These are phyloP conservation scores for Zygnema cylindricum DNA, from an alignment of 139 green algal species.

Conservation along the genomic window DNA sequence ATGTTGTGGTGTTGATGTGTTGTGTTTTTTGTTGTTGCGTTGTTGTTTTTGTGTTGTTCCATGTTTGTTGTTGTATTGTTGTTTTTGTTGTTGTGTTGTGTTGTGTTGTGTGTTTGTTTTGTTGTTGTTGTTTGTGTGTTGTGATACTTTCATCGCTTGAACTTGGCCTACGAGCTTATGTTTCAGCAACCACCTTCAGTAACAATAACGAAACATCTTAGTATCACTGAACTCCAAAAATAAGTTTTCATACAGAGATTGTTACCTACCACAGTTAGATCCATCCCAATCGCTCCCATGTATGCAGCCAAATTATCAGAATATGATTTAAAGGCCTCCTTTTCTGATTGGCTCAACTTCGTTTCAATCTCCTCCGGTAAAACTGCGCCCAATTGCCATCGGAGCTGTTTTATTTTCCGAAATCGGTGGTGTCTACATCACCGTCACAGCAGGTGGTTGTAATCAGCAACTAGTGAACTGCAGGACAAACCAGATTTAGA, in stretches of 20 bases:
- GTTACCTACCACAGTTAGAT: conserved; percentile 57
- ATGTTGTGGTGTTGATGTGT: too few relatives aligned
- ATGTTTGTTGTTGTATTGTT: too few relatives aligned
- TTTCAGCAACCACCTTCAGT: background rate
- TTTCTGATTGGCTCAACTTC: conserved; percentile 53
- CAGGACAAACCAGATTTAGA: background rate
- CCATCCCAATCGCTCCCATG: conserved; percentile 53
- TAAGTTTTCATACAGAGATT: background rate
- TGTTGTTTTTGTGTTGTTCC: too few relatives aligned
- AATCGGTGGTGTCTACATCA: background rate
- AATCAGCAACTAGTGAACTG: background rate
- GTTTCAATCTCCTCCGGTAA: conserved; percentile 54
- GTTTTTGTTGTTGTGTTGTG: too few relatives aligned
- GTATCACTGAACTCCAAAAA: background rate
- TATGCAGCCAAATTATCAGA: conserved; percentile 54
- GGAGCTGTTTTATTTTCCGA: conserved; percentile 30
- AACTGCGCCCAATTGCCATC: conserved; percentile 63
- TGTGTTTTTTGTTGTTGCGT: too few relatives aligned
- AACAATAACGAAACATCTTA: background rate
- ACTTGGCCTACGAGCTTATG: too few relatives aligned
- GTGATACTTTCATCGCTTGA: too few relatives aligned
- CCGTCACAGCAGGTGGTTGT: background rate
- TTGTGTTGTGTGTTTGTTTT: too few relatives aligned
- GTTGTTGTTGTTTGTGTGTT: too few relatives aligned
- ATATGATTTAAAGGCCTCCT: conserved; percentile 56